Conservation (phyloP, 2,329 filamentous ascomycete species). For the Xylaria sp. region DNA sequence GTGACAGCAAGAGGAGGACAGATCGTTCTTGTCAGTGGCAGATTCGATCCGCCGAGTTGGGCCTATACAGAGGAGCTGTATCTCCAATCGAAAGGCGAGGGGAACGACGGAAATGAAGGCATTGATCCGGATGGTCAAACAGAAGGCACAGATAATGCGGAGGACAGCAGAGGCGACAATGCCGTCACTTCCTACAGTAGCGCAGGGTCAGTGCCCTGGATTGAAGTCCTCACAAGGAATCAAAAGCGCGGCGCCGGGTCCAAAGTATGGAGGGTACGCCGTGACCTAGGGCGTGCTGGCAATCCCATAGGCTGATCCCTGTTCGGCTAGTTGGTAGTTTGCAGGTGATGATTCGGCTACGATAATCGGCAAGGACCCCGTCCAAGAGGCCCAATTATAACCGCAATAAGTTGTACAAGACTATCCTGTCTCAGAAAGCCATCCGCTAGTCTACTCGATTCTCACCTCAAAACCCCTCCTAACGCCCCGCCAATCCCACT, state of each 20-base stretch:
- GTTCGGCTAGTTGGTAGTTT: conserved; percentile 1
- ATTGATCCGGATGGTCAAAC: conserved; percentile 41
- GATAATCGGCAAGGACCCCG: conserved; percentile 18
- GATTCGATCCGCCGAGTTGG: conserved; percentile 75
- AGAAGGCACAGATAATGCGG: conserved; percentile 49
- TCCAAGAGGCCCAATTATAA: conserved; percentile 17
- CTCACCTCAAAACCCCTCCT: conserved; percentile 7
- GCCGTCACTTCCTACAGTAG: conserved; percentile 9
- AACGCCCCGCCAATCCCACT: conserved; percentile 30
- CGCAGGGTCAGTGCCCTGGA: conserved; percentile 61
- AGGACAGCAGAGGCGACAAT: conserved; percentile 47
- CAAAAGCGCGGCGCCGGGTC: conserved; percentile 67
- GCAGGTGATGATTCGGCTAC: conserved; percentile 19
- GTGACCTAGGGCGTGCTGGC: conserved; percentile 62
- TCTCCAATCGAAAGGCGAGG: conserved; percentile 43
- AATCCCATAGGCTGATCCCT: conserved; percentile 26
- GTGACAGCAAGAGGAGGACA: conserved; percentile 56
- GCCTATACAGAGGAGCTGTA: conserved; percentile 73
- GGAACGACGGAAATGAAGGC: conserved; percentile 39
- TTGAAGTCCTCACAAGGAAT: conserved; percentile 65
- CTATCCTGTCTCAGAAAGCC: conserved; percentile 9
- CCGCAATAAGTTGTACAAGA: conserved; percentile 14
- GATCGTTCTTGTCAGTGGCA: conserved; percentile 73
- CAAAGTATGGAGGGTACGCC: conserved; percentile 70
- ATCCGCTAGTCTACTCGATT: conserved; percentile 7